Evolutionary conservation across 129 eudicot genomes (phyloP), one percentile per base, ranked within the genome.

Genomic region (Pseudognaphalium luteoalbum): DNA sequence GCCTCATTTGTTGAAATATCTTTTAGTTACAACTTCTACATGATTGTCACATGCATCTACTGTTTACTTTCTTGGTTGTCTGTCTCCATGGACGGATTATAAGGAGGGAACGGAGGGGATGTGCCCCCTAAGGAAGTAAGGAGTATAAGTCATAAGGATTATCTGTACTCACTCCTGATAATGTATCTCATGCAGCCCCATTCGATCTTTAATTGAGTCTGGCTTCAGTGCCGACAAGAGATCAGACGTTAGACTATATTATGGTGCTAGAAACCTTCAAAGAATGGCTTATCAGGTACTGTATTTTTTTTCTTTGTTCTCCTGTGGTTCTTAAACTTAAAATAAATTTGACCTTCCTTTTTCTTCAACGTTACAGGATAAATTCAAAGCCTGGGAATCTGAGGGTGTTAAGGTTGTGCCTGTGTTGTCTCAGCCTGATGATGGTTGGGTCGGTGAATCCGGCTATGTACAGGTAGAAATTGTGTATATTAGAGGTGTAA

Each of bases 281-380:
- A 87, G 98, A 68, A 93, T 93, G 98, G 98, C 96, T 66, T 93
- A 93, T 77, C 96, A 91, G 97, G 98, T 93, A 59, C 28, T 25
- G 28, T 62, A 8, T 14, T 1, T 41, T 70, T 2, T 69, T 47
- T 62, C 76, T 47, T 57, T 52, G 33, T 29, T 70, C 34, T 62
- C 54, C 59, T 68, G 30, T 54, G 25, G 9, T 12, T 32, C 28
- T 75, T 34, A 11, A 52, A 25, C 33, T 21, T 42, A 19, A 7
- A 72, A 68, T 70, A 35, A 30, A 39, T 76, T 72, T 80, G 37
- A 76, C 41, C 15, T 70, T 80, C 44, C 33, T 7, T 77, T 59
- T 50, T 30, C 61, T 60, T 71, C 73, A 54, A 74, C 72, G 59
- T 60, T 81, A 64, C 35, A 93, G 98, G 97, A 93, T 79, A 84